Base-by-base conservation (phyloP, 352 stramenopile species). In the Pythium folliculosum region DNA sequence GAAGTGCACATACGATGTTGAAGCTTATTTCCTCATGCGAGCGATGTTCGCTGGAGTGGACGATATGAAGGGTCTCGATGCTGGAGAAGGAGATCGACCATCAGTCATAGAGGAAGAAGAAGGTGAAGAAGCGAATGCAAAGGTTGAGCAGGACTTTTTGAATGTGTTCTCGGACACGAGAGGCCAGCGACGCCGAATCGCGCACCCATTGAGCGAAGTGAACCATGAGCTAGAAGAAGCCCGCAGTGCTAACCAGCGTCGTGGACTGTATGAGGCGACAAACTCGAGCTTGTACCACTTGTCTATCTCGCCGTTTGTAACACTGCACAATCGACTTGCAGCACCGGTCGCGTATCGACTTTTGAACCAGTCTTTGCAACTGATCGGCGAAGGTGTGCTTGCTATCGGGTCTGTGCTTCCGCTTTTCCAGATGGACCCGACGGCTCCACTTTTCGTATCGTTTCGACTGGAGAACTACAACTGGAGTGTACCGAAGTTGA, bases 401-500 rank as follows among this genome's bases (percentile, higher is more conserved):
- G 82, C 81, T 13, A 83, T 96, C 19, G 88, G 88, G 13, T 92
- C 89, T 38, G 79, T 94, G 27, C 69, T 96, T 22, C 86, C 85
- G 22, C 67, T 96, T 19, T 96, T 96, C 56, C 88, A 96, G 68
- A 76, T 96, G 35, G 86, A 95, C 71, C 54, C 75, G 19, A 70
- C 68, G 9, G 77, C 82, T 32, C 57, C 84, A 23, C 60, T 96
- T 38, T 96, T 90, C 60, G 70, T 95, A 23, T 95, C 88, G 9
- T 95, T 94, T 43, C 84, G 88, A 32, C 57, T 96, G 44, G 88
- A 95, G 59, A 96, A 96, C 55, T 96, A 96, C 73, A 93, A 84
- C 52, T 96, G 88, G 88, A 95, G 86, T 65, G 67, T 76, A 19
- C 86, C 86, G 8, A 92, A 90, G 54, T 53, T 88, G 63, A 84